Percentiles rank a stretch among this genome's conserved stretches.
These are phyloP conservation scores for Ceratocystis albifundus DNA, from an alignment of 2,329 filamentous ascomycete species.

Conservation along the genomic window DNA sequence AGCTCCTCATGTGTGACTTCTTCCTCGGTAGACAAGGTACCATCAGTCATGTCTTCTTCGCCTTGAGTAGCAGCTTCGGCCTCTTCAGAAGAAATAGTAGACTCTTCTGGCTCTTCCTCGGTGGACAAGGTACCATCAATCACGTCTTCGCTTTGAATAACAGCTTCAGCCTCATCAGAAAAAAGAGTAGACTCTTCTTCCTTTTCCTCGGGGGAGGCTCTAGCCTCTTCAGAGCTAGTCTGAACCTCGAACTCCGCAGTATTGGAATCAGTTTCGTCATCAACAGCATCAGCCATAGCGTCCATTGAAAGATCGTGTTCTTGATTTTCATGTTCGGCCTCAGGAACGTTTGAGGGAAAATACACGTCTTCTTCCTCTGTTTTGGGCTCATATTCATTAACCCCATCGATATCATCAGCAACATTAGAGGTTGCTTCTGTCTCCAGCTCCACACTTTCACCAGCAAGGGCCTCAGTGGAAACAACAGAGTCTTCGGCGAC, in stretches of 20 bases:
- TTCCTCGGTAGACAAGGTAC: background rate
- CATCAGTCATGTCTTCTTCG: background rate
- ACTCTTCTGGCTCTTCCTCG: background rate
- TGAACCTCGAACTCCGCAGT: background rate
- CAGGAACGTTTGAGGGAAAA: too few relatives aligned
- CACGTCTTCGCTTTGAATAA: background rate
- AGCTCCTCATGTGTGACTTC: conserved; percentile 1
- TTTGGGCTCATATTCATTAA: too few relatives aligned
- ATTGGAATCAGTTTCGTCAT: background rate
- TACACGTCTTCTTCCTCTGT: too few relatives aligned
- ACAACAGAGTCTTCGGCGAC: background rate
- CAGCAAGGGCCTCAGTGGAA: background rate
- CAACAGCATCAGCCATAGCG: background rate
- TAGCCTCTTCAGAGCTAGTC: background rate
- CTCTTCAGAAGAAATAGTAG: background rate
- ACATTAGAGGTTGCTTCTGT: background rate
- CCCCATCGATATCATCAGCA: too few relatives aligned
- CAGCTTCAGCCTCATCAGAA: background rate
- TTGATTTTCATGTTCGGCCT: background rate
- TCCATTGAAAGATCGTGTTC: background rate
- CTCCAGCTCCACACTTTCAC: too few relatives aligned
- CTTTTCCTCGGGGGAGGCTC: background rate
- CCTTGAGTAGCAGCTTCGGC: background rate
- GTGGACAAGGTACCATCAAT: background rate
- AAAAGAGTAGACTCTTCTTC: background rate